Evolutionary conservation across 2,329 filamentous ascomycete species (phyloP).

Genomic region (Fusarium buharicum): DNA sequence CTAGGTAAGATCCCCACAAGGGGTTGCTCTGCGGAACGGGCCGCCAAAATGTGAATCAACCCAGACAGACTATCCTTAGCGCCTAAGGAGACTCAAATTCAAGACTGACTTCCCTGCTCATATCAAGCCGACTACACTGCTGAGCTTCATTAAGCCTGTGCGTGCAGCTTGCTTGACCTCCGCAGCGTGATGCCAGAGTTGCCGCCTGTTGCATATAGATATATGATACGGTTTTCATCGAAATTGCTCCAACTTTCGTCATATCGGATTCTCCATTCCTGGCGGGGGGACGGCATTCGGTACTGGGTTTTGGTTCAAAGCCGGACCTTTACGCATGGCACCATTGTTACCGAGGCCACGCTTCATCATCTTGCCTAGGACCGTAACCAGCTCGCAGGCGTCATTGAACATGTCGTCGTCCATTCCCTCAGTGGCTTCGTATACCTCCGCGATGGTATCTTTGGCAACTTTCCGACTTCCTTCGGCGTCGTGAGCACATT

Average conservation of each 20-base stretch:
- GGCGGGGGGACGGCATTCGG: slow-evolving; percentile 44
- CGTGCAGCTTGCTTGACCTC: slow-evolving; percentile 1
- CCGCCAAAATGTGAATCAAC: slow-evolving; percentile 35
- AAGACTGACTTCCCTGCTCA: slow-evolving; percentile 4
- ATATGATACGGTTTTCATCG: slow-evolving; percentile 12
- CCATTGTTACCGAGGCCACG: slow-evolving; percentile 65
- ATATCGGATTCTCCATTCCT: slow-evolving; percentile 60
- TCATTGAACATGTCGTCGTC: slow-evolving; percentile 96
- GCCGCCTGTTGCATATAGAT: neutral
- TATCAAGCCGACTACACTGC: slow-evolving; percentile 5
- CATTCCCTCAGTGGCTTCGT: slow-evolving; percentile 90
- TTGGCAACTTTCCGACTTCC: slow-evolving; percentile 81
- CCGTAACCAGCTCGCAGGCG: slow-evolving; percentile 85
- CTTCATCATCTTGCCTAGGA: slow-evolving; percentile 89
- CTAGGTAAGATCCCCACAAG: slow-evolving; percentile 28
- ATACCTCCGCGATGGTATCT: slow-evolving; percentile 87
- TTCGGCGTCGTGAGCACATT: slow-evolving; percentile 86
- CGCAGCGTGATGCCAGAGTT: neutral
- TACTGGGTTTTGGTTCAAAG: slow-evolving; percentile 22
- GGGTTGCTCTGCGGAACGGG: slow-evolving; percentile 34
- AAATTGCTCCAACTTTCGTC: slow-evolving; percentile 22
- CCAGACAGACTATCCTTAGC: slow-evolving; percentile 14
- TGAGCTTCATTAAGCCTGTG: neutral
- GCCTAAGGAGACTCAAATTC: slow-evolving; percentile 5
- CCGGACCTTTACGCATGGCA: slow-evolving; percentile 49